Conservation (phyloP, 148 eudicot genomes). For the Dysphania ambrosioides region DNA sequence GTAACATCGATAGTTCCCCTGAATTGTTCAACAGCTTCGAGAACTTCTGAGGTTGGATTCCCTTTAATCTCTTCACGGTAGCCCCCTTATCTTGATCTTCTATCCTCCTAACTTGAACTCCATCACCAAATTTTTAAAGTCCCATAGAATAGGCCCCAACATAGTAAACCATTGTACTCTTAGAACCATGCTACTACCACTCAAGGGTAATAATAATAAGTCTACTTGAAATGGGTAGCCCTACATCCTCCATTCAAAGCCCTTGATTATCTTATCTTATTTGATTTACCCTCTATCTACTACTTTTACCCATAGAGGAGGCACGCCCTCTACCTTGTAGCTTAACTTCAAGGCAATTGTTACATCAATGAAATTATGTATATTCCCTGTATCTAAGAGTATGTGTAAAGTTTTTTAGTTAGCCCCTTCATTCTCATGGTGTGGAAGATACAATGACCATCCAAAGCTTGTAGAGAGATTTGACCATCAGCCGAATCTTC, state of each 20-base stretch:
- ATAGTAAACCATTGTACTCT: not conserved
- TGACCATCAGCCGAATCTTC: too few species aligned
- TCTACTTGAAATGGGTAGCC: not conserved
- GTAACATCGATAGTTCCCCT: too few species aligned
- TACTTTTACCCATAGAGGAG: not conserved
- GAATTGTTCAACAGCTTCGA: too few species aligned
- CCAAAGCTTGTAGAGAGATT: not conserved
- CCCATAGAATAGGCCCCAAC: slow-evolving; percentile 2
- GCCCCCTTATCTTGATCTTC: not conserved
- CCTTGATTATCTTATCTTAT: not conserved
- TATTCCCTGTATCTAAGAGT: not conserved
- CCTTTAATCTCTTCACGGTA: not conserved
- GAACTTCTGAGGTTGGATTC: too few species aligned
- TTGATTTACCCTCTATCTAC: not conserved
- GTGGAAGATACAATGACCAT: not conserved
- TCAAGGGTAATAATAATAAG: not conserved
- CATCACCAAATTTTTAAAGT: not conserved
- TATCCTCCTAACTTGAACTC: not conserved
- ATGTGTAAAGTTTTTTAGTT: not conserved
- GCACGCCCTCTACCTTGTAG: not conserved
- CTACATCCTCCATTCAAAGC: not conserved
- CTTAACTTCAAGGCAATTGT: not conserved
- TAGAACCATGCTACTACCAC: slow-evolving; percentile 1
- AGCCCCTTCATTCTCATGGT: slow-evolving; percentile 6
- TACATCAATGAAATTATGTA: not conserved